A percentile compares a stretch with the other conserved stretches of the same genome.
Conservation (phyloP, 2,329 filamentous ascomycete species). For the Sporothrix protearum region DNA sequence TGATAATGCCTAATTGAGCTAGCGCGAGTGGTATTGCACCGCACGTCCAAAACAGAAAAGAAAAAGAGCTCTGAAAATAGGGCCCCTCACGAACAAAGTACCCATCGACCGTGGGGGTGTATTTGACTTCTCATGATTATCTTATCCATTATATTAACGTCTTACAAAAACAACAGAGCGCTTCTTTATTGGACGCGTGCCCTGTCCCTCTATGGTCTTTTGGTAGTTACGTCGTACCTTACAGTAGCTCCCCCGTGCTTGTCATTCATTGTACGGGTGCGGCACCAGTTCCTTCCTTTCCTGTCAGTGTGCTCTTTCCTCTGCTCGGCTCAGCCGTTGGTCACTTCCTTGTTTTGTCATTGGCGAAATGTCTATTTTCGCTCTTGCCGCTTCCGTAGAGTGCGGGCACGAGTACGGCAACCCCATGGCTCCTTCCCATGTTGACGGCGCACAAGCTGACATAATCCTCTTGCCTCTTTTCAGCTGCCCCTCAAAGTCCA, state of each 20-base stretch:
- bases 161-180: neutral
- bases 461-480: neutral
- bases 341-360: neutral
- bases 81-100: neutral
- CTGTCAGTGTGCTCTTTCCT: neutral
- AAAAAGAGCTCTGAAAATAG: neutral
- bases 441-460: neutral
- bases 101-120: neutral
- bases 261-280: neutral
- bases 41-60: neutral
- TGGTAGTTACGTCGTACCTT: constrained; percentile 6
- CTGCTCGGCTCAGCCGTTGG: neutral
- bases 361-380: neutral
- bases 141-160: neutral
- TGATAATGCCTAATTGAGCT: constrained; percentile 12
- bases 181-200: constrained; percentile 10
- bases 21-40: neutral
- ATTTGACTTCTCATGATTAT: neutral
- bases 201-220: neutral
- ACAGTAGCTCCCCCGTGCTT: constrained; percentile 14
- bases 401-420: neutral
- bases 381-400: neutral
- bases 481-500: neutral
- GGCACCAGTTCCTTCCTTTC: neutral
- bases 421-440: neutral